phyloP scores from a whole-genome alignment of 306 rosid species.

The Lablab purpureus region DNA sequence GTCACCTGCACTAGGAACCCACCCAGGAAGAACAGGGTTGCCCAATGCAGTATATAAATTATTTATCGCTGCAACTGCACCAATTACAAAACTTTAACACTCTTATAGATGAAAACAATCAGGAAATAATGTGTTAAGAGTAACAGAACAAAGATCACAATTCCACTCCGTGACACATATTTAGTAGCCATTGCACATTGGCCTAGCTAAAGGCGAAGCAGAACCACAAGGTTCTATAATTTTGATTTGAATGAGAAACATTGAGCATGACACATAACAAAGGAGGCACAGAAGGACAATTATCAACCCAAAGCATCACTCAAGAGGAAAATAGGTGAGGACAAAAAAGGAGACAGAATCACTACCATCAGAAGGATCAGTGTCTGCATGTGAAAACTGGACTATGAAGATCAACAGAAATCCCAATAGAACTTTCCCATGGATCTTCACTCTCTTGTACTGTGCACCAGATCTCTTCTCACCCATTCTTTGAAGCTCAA shows the following conservation, averaged over 20 bases:
- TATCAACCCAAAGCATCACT: constrained; percentile 37
- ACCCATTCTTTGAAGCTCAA: constrained; percentile 62
- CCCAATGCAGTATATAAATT: constrained; percentile 73
- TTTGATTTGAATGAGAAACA: constrained; percentile 27
- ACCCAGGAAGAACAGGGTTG: constrained; percentile 82
- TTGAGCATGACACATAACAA: not conserved
- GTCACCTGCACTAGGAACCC: constrained; percentile 85
- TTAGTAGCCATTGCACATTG: not conserved
- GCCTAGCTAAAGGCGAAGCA: not conserved
- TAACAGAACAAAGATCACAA: constrained; percentile 7
- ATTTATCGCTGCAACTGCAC: constrained; percentile 84
- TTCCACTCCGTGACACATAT: not conserved
- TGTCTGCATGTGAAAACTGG: constrained; percentile 67
- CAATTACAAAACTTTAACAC: constrained; percentile 41
- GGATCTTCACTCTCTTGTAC: constrained; percentile 59
- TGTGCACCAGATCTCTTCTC: constrained; percentile 62
- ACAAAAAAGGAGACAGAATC: constrained; percentile 34
- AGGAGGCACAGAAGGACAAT: constrained; percentile 27
- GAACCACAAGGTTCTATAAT: not conserved
- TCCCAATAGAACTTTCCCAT: constrained; percentile 53
- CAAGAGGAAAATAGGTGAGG: constrained; percentile 35
- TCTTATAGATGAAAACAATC: constrained; percentile 32
- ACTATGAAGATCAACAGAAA: constrained; percentile 59
- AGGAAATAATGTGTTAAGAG: not conserved
- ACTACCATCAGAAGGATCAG: constrained; percentile 79